Evolutionary conservation across 768 basidiomycete genomes (phyloP), one percentile per base, ranked within the genome.

Genomic region (Boletus subparvulus): DNA sequence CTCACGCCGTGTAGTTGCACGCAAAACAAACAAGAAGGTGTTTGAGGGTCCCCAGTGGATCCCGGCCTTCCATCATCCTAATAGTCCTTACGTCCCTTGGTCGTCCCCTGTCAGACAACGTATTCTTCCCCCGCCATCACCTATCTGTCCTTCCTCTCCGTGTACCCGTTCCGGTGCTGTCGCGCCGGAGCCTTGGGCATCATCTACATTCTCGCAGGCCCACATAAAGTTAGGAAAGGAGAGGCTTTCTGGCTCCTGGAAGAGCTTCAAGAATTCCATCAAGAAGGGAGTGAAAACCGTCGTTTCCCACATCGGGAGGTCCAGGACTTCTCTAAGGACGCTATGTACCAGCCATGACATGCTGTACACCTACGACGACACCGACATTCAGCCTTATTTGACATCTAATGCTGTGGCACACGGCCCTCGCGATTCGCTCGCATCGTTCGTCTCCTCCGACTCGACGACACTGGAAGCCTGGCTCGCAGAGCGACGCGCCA

Each of bases 11-110:
- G 60, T 39, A 9, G 47, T 54, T 19, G 17, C 44, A 44, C 58
- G 57, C 26, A 67, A 61, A 42, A 49, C 59, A 21, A 63, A 60
- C 11, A 61, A 55, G 36, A 65, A 69, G 48, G 66, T 60, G 13
- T 46, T 61, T 46, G 66, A 66, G 56, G 71, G 72, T 50, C 68
- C 69, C 3, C 64, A 68, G 39, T 72, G 69, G 61, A 68, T 76
- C 35, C 73, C 77, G 8, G 69, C 75, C 26, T 72, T 79, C 33
- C 74, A 73, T 41, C 79, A 83, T 65, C 79, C 81, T 7, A 81
- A 82, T 50, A 81, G 78, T 63, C 81, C 82, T n/a, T 83, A 82
- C 50, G 77, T 80, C 6, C 81, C 81, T 10, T 83, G 80, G 81
- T 62, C 74, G 6, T 65, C 72, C 30, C 68, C 75, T 26, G 68